Percentiles rank a stretch among this genome's conserved stretches.
Evolutionary conservation across 1,284 basidiomycete genomes (phyloP).

Genomic region (Inonotus hispidus): DNA sequence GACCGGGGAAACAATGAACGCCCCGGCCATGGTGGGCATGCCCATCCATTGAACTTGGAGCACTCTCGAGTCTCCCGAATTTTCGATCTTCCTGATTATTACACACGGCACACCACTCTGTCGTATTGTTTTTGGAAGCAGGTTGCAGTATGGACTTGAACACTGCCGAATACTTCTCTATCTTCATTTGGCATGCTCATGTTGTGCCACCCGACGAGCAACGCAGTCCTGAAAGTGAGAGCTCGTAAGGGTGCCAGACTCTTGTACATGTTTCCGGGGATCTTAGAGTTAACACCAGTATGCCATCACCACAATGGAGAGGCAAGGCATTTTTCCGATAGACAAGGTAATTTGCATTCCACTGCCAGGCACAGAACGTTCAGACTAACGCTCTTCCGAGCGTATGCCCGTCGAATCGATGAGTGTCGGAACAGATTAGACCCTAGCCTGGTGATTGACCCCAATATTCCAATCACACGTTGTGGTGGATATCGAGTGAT

Average conservation of each 20-base stretch:
- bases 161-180: conserved; percentile 34
- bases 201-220: background rate
- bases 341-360: background rate
- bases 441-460: too few species aligned
- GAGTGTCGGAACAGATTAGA: background rate
- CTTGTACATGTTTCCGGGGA: background rate
- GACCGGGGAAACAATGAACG: too few species aligned
- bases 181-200: conserved; percentile 11
- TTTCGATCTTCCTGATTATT: conserved; percentile 50
- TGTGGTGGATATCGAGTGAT: too few species aligned
- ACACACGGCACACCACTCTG: conserved; percentile 56
- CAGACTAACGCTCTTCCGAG: background rate
- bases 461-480: too few species aligned
- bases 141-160: conserved; percentile 46
- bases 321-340: background rate
- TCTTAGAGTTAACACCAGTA: background rate
- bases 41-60: conserved; percentile 29
- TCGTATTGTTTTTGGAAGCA: conserved; percentile 44
- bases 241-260: background rate
- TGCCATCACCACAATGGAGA: background rate
- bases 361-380: background rate
- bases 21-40: too few species aligned
- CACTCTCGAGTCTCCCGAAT: conserved; percentile 35
- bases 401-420: background rate
- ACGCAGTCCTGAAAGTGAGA: background rate